A percentile compares a stretch with the other conserved stretches of the same genome.
phyloP scores from a whole-genome alignment of 208 protist genomes.

The Leishmania aethiopica region DNA sequence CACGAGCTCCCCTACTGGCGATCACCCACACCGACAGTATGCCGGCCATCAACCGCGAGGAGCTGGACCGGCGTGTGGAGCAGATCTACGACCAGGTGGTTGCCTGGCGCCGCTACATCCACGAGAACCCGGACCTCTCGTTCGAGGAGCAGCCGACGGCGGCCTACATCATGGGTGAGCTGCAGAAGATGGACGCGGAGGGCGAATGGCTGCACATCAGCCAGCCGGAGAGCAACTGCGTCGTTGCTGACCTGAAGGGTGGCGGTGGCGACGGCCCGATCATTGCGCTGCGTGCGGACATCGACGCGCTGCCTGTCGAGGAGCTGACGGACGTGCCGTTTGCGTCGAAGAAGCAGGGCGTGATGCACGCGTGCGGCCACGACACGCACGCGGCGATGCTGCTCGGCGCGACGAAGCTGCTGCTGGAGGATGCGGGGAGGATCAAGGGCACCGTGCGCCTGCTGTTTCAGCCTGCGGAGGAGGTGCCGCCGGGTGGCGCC shows the following conservation, averaged over 20 bases:
- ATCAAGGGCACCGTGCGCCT: constrained; percentile 74
- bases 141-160: constrained; percentile 59
- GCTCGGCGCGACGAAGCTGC: constrained; percentile 54
- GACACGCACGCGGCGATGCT: constrained; percentile 71
- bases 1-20: neutral
- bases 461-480: constrained; percentile 78
- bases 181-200: constrained; percentile 40
- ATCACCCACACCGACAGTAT: neutral
- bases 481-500: constrained; percentile 57
- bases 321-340: constrained; percentile 58
- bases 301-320: constrained; percentile 67
- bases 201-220: constrained; percentile 34
- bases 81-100: constrained; percentile 47
- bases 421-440: constrained; percentile 40
- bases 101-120: constrained; percentile 66
- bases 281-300: constrained; percentile 63
- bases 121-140: constrained; percentile 49
- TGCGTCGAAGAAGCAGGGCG: constrained; percentile 50
- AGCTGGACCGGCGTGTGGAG: constrained; percentile 25
- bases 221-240: constrained; percentile 36
- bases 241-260: constrained; percentile 52
- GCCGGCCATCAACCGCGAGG: constrained; percentile 20
- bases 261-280: constrained; percentile 39
- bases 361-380: constrained; percentile 76
- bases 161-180: constrained; percentile 50